Evolutionary conservation across 768 basidiomycete genomes (phyloP).

Genomic region (Suillus plorans): DNA sequence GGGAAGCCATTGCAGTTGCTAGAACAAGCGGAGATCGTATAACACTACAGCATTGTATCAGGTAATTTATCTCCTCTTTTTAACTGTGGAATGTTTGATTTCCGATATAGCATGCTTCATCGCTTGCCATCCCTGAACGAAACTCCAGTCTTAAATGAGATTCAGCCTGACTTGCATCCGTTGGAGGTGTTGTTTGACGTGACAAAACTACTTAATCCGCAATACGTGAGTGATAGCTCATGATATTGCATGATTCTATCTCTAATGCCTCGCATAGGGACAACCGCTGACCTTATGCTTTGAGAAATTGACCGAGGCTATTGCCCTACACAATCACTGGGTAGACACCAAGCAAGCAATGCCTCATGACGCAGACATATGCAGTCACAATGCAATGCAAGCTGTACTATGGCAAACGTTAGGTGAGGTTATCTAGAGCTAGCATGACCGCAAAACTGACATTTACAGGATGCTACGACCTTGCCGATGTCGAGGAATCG

Average conservation of each 20-base stretch:
- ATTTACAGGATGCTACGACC: slow-evolving; percentile 57
- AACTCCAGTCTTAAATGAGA: slow-evolving; percentile 62
- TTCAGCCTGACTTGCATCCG: slow-evolving; percentile 75
- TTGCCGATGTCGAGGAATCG: slow-evolving; percentile 67
- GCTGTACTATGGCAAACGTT: slow-evolving; percentile 69
- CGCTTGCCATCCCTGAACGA: slow-evolving; percentile 58
- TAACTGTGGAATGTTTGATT: slow-evolving; percentile 2
- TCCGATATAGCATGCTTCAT: slow-evolving; percentile 57
- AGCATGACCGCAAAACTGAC: not conserved
- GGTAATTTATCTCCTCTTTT: slow-evolving; percentile 32
- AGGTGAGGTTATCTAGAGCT: slow-evolving; percentile 41
- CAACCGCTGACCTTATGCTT: slow-evolving; percentile 73
- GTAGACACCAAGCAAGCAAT: slow-evolving; percentile 53
- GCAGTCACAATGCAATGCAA: slow-evolving; percentile 73
- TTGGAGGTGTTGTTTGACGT: slow-evolving; percentile 77
- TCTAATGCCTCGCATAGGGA: slow-evolving; percentile 40
- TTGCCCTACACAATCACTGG: slow-evolving; percentile 73
- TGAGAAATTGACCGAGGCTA: slow-evolving; percentile 62
- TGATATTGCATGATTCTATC: not conserved
- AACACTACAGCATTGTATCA: slow-evolving; percentile 78
- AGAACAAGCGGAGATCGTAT: slow-evolving; percentile 69
- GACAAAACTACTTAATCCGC: slow-evolving; percentile 68
- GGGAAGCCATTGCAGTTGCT: slow-evolving; percentile 78
- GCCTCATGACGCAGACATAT: slow-evolving; percentile 58
- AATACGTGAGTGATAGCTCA: slow-evolving; percentile 44